Conservation (phyloP, 2,329 filamentous ascomycete genomes). For the Cercospora nicotianae region DNA sequence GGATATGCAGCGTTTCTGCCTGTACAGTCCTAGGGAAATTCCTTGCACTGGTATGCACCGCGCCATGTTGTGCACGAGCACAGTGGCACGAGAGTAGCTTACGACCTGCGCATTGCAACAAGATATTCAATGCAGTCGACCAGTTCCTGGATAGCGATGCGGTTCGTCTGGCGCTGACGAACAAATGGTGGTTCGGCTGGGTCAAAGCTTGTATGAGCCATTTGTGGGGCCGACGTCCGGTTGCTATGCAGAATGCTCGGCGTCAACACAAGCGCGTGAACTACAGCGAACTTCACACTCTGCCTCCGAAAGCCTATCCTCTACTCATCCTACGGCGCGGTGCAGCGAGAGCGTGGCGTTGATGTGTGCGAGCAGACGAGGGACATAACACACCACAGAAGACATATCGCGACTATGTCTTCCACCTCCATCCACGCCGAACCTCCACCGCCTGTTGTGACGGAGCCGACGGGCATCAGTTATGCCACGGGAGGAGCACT, state of each 20-base stretch:
- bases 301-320: constrained; percentile 10
- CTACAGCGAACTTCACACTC: neutral
- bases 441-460: constrained; percentile 57
- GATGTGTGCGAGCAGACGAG: constrained; percentile 15
- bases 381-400: constrained; percentile 13
- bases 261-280: constrained; percentile 1
- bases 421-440: constrained; percentile 51
- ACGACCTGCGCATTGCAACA: neutral
- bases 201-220: neutral
- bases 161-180: neutral
- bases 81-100: neutral
- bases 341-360: constrained; percentile 4
- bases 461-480: constrained; percentile 68
- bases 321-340: neutral
- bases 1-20: neutral
- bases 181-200: neutral
- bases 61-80: neutral
- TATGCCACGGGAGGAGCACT: constrained; percentile 74
- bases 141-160: neutral
- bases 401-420: constrained; percentile 24
- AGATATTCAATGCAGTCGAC: neutral
- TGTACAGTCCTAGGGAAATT: neutral
- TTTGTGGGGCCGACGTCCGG: neutral
- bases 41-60: neutral
- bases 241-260: constrained; percentile 2